phyloP scores from a whole-genome alignment of 768 basidiomycete genomes.

The Macrocybe gigantea region DNA sequence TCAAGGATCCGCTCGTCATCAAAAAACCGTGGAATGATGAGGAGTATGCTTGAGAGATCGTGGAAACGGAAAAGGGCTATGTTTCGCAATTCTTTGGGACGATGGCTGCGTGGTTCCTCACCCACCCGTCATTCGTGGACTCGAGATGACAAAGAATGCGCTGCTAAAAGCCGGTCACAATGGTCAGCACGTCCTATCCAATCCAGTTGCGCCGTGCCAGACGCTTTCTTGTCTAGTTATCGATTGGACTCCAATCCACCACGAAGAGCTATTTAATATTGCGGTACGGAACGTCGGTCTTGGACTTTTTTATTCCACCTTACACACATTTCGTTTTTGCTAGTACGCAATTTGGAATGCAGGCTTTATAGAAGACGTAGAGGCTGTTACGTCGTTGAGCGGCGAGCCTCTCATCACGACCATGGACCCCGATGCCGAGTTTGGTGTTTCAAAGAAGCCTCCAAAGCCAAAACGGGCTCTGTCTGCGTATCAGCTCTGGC shows the following conservation, averaged over 20 bases:
- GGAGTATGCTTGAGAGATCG: constrained; percentile 56
- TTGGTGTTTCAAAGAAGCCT: constrained; percentile 6
- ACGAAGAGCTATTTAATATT: constrained; percentile 35
- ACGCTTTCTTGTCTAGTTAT: constrained; percentile 39
- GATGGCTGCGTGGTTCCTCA: constrained; percentile 55
- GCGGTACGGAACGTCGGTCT: constrained; percentile 27
- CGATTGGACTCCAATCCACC: constrained; percentile 59
- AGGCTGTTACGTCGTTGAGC: constrained; percentile 23
- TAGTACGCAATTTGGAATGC: constrained; percentile 39
- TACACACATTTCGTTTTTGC: not conserved
- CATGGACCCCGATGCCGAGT: constrained; percentile 32
- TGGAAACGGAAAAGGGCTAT: constrained; percentile 41
- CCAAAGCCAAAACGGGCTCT: constrained; percentile 10
- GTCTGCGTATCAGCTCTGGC: constrained; percentile 63
- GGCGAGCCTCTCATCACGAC: constrained; percentile 53
- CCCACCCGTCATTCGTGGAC: constrained; percentile 58
- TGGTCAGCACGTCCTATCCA: constrained; percentile 30
- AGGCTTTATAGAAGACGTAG: constrained; percentile 44
- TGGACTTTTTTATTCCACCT: not conserved
- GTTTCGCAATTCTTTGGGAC: constrained; percentile 63
- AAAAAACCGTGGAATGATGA: constrained; percentile 58
- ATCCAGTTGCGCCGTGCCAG: not conserved
- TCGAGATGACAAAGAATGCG: constrained; percentile 51
- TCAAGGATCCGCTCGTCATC: constrained; percentile 52
- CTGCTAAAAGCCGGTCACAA: constrained; percentile 58